A percentile compares a stretch with the other conserved stretches of the same genome.
phyloP scores from a whole-genome alignment of 1,284 basidiomycete genomes.

The Termitomyces sp. region DNA sequence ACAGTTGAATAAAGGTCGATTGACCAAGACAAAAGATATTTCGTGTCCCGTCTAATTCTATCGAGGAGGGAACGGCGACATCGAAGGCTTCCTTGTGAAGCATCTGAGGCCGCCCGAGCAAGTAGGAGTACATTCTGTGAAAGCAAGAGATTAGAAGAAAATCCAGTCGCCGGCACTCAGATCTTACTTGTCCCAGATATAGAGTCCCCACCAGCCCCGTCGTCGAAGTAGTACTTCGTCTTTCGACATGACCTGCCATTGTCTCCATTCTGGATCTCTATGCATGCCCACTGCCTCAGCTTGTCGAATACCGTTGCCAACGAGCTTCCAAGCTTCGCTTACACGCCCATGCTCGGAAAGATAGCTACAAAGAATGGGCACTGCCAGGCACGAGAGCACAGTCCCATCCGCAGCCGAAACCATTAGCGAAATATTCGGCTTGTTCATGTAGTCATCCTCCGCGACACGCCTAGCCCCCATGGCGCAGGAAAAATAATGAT shows the following conservation, averaged over 20 bases:
- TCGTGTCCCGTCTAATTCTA: conserved; percentile 30
- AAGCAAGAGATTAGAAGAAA: conserved; percentile 8
- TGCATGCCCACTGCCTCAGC: conserved; percentile 49
- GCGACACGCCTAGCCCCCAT: conserved; percentile 40
- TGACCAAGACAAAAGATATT: conserved; percentile 34
- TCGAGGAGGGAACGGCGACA: conserved; percentile 28
- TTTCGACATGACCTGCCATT: conserved; percentile 44
- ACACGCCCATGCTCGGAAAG: conserved; percentile 42
- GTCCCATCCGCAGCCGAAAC: conserved; percentile 41
- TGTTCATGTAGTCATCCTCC: conserved; percentile 39
- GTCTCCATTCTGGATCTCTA: conserved; percentile 41
- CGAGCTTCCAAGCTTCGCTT: conserved; percentile 51
- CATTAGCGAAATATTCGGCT: conserved; percentile 31
- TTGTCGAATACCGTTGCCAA: conserved; percentile 37
- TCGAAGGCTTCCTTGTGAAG: conserved; percentile 33
- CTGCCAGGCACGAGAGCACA: conserved; percentile 41
- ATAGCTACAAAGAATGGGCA: conserved; percentile 39
- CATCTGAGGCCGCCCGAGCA: conserved; percentile 43
- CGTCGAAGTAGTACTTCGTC: conserved; percentile 40
- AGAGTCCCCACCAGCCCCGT: conserved; percentile 45
- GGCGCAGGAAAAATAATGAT: conserved; percentile 38
- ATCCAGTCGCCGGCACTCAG: conserved; percentile 4
- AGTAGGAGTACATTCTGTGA: conserved; percentile 37
- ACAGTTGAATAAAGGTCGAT: conserved; percentile 32
- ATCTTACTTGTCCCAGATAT: conserved; percentile 41